Conservation (phyloP, 169 alveolate genomes). For the Plasmodium sp. region DNA sequence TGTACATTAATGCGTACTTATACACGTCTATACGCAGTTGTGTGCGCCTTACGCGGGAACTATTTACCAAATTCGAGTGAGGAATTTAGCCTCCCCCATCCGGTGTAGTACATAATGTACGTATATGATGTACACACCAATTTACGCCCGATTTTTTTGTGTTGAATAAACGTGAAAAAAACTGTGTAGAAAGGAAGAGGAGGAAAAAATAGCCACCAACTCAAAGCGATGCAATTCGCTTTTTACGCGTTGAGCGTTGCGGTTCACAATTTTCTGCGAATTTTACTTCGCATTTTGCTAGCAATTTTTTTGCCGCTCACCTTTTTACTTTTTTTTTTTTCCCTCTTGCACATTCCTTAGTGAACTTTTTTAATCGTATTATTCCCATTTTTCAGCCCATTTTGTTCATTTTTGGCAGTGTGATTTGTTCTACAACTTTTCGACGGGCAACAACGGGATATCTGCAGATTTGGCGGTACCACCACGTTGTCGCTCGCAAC, state of each 20-base stretch:
- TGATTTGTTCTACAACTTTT: slow-evolving; percentile 1
- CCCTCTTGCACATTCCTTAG: slow-evolving; percentile 19
- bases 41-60: background rate
- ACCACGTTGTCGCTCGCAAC: background rate
- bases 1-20: background rate
- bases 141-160: background rate
- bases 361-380: slow-evolving; percentile 5
- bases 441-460: background rate
- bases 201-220: background rate
- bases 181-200: background rate
- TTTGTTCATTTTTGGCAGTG: background rate
- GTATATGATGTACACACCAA: background rate
- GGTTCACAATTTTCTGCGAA: background rate
- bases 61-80: background rate
- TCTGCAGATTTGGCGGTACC: slow-evolving; percentile 29
- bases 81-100: background rate
- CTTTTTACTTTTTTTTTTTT: background rate
- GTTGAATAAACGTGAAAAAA: background rate
- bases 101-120: background rate
- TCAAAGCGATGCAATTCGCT: background rate
- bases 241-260: background rate
- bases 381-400: background rate
- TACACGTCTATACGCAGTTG: background rate
- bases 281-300: background rate
- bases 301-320: background rate